Base-by-base conservation (phyloP, 192 early-diverging fungal species). In the Chytriomyces sp. region DNA sequence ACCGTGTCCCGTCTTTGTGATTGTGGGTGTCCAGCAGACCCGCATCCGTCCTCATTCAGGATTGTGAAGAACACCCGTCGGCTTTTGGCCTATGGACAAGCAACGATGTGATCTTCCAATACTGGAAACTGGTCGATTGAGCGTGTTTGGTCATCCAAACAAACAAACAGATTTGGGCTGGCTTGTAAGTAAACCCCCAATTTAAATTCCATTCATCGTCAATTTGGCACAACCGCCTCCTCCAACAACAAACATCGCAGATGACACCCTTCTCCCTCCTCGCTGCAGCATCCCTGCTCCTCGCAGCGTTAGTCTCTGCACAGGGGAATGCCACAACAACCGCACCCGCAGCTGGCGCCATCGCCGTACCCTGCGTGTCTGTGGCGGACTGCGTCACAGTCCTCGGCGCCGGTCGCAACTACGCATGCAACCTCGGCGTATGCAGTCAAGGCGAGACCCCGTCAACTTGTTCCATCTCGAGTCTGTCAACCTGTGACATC, bases 351-450 rank as follows among this genome's bases (percentile, higher is more conserved):
- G 18, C 20, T 0, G 69, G 76, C 11, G 16, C 67, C 20, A 57
- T 57, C 3, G 53, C 53, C 13, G 53, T 57, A 28, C 18, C 76
- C 5, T 71, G 69, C 76, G 49, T 35, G 24, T 71, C 76, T 68
- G 28, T 60, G 59, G 26, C 50, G 45, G 76, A 77, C 67, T 71
- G 76, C 49, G 50, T 64, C 9, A 20, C 53, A 11, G 61, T 45
- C 67, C 69, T 69, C 59, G 62, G 61, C 10, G 63, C 62, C 3
- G 20, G 20, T 20, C 13, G 53, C 53, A 57, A 11, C 53, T 57
- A 18, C 46, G 23, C 64, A 11, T 75, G 73, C 73, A 46, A 13
- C 43, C 49, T 50, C 61, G 73, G 63, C 49, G 49, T 20, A 10
- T 73, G 72, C 45, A 63, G 60, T 20, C 20, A 18, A 1, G 53